Conservation (phyloP, 2,329 filamentous ascomycete species). For the Aureobasidium sp. region DNA sequence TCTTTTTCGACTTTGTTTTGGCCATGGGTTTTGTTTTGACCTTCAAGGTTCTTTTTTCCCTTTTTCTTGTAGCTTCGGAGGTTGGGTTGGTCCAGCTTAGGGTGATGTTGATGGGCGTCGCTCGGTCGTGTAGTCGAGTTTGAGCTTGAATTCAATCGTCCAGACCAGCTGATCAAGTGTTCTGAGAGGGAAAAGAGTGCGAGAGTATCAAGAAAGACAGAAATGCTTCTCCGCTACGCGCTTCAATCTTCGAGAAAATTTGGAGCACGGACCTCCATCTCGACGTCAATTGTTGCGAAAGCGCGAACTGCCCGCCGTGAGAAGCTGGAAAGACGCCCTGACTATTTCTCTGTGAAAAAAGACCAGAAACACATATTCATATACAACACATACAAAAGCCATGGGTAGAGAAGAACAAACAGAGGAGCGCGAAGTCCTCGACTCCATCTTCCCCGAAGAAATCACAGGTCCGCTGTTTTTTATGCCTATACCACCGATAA, state of each 20-base stretch:
- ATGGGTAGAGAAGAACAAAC: constrained; percentile 71
- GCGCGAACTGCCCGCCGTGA: not conserved
- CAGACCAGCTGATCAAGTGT: not conserved
- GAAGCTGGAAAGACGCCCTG: not conserved
- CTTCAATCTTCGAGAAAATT: not conserved
- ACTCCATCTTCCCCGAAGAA: constrained; percentile 97
- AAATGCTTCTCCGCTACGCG: constrained; percentile 1
- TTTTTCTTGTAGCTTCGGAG: not conserved
- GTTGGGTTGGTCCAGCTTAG: not conserved
- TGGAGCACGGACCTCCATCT: not conserved
- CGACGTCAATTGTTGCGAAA: not conserved
- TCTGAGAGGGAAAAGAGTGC: not conserved
- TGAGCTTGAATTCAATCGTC: not conserved
- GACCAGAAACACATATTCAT: not conserved
- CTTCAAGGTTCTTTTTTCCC: not conserved
- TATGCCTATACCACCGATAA: not conserved
- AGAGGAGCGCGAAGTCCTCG: constrained; percentile 95
- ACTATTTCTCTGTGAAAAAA: not conserved
- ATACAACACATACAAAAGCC: constrained; percentile 8
- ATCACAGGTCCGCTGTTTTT: constrained; percentile 61
- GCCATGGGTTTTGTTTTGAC: constrained; percentile 31
- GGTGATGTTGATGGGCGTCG: not conserved
- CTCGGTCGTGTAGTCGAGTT: not conserved
- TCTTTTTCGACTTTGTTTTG: constrained; percentile 44
- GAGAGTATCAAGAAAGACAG: not conserved